Evolutionary conservation across 2,329 filamentous ascomycete species (phyloP).

Genomic region (Xenoacremonium recifei): DNA sequence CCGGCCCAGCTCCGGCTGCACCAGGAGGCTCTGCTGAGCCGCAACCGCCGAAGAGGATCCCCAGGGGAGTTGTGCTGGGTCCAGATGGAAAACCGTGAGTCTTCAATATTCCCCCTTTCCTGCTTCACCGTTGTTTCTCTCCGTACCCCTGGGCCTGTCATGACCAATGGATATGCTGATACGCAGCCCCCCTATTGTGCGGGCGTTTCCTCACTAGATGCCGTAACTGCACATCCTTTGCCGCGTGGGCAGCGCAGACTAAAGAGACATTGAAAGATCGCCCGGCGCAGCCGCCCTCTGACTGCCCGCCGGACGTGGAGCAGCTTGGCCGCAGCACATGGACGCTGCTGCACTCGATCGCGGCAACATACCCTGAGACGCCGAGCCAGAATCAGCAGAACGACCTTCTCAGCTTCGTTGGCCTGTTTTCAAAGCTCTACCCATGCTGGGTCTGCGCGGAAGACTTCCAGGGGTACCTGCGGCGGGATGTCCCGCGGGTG

Average conservation of each 20-base stretch:
- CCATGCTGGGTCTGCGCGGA: slow-evolving; percentile 95
- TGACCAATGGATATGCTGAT: too few relatives aligned
- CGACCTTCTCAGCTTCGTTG: slow-evolving; percentile 76
- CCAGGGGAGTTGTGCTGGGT: slow-evolving; percentile 72
- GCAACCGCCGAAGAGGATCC: slow-evolving; percentile 52
- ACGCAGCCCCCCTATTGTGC: too few relatives aligned
- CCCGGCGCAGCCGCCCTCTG: slow-evolving; percentile 43
- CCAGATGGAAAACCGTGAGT: slow-evolving; percentile 83
- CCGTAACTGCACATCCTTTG: slow-evolving; percentile 32
- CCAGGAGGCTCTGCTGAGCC: slow-evolving; percentile 27
- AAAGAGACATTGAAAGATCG: slow-evolving; percentile 39
- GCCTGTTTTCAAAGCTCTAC: slow-evolving; percentile 80
- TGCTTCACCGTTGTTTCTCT: slow-evolving; percentile 8
- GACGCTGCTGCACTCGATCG: slow-evolving; percentile 91
- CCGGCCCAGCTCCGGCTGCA: slow-evolving; percentile 15
- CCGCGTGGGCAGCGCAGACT: slow-evolving; percentile 52
- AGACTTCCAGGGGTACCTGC: slow-evolving; percentile 84
- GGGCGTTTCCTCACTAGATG: slow-evolving; percentile 26
- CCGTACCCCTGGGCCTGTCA: too few relatives aligned
- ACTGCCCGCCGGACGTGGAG: slow-evolving; percentile 92
- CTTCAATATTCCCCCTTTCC: slow-evolving; percentile 2
- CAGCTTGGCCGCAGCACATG: slow-evolving; percentile 82
- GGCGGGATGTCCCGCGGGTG: slow-evolving; percentile 62
- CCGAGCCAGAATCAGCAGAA: slow-evolving; percentile 69
- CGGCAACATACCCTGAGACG: slow-evolving; percentile 75